Evolutionary conservation across 345 rosid species (phyloP).

Genomic region (Pistacia atlantica): DNA sequence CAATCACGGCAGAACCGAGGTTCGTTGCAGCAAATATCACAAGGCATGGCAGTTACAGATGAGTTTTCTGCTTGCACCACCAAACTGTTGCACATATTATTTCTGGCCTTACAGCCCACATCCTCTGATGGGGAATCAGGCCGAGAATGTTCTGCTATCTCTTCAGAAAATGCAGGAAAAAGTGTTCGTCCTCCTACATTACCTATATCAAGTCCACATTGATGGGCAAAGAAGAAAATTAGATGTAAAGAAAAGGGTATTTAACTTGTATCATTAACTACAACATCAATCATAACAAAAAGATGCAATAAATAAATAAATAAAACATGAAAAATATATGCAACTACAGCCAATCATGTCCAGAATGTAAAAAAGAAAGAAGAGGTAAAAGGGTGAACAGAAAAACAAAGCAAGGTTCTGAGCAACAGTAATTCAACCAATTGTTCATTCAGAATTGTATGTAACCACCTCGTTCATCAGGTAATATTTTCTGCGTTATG

Average conservation of each 20-base stretch:
- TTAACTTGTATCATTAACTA: neutral
- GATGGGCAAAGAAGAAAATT: conserved; percentile 4
- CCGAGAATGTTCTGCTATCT: conserved; percentile 33
- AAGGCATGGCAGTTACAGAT: conserved; percentile 47
- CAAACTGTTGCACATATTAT: conserved; percentile 59
- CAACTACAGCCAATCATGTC: neutral
- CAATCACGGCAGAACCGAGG: conserved; percentile 75
- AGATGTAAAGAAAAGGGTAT: neutral
- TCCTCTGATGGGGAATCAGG: conserved; percentile 35
- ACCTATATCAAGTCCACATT: conserved; percentile 27
- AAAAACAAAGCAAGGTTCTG: neutral
- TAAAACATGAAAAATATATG: neutral
- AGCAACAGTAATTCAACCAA: too few relatives aligned
- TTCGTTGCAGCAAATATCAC: conserved; percentile 85
- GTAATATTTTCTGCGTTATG: neutral
- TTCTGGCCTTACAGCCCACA: conserved; percentile 70
- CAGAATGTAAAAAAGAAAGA: neutral
- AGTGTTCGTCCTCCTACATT: conserved; percentile 20
- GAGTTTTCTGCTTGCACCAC: conserved; percentile 29
- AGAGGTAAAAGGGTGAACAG: neutral
- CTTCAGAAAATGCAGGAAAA: conserved; percentile 32
- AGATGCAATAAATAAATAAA: neutral
- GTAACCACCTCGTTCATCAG: neutral
- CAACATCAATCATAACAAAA: neutral
- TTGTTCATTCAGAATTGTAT: too few relatives aligned